Base-by-base conservation (phyloP, 2,329 filamentous ascomycete genomes). In the Decorospora gaudefroyi region DNA sequence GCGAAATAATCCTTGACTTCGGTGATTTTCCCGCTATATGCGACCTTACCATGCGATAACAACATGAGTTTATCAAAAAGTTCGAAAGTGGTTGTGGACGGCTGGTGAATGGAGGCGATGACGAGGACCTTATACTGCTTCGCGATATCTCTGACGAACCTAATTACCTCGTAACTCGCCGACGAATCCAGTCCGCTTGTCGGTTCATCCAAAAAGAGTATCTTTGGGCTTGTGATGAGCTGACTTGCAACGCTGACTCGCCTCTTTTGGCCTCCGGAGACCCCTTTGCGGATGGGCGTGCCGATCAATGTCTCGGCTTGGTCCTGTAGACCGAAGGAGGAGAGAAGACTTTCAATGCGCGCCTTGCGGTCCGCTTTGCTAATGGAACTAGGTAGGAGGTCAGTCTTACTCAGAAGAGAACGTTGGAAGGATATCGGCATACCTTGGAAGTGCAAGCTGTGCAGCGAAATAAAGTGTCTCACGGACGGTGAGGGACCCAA, bases 221-320 rank as follows among this genome's bases (percentile, higher is more conserved):
- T 83, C 68, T 86, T 88, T 0, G 90, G 89, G 44, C 80, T 84
- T 1, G 88, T 92, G 60, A 95, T 87, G 23, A 95, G 78, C 62
- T 90, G 87, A 49, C 86, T 87, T 1, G 88, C 89, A 4, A 95
- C 84, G 55, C 87, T 87, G 6, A 92, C 78, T 37, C 90, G 79
- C 26, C 88, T 79, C 75, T 93, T 95, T 73, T 95, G 89, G 1
- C 89, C 90, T 34, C 90, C 90, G 51, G 85, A 89, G 45, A 95
- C 83, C 10, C 90, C 90, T 69, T 91, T 93, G 8, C 83, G 81
- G 51, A 93, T 86, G 0, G 88, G 87, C 1, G 90, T 95, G 25
- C 90, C 90, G 52, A 95, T 84, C 30, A 95, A 72, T 3, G 84
- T 85, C 49, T 87, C 74, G 2, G 83, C 78, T 62, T 91, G 88